A percentile compares a stretch with the other conserved stretches of the same genome.
Conservation (phyloP, 257 asterid genomes). For the Ilex asprella region DNA sequence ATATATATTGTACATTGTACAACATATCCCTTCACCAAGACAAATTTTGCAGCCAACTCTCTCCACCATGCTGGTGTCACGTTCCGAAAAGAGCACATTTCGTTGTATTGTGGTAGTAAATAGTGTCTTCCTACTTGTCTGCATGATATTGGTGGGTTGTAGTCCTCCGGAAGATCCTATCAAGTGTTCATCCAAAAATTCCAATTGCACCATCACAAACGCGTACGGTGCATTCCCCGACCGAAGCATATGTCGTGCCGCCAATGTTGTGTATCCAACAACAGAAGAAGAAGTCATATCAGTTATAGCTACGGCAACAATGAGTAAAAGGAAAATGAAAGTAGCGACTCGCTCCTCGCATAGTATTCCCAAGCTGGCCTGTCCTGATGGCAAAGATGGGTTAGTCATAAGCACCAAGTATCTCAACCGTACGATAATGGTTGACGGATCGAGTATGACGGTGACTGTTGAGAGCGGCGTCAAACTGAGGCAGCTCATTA, state of each 20-base stretch:
- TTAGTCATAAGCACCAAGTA: slow-evolving; percentile 23
- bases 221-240: slow-evolving; percentile 22
- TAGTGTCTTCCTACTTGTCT: no score
- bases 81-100: no score
- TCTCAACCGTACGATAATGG: not conserved
- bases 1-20: no score
- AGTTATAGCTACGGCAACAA: slow-evolving; percentile 22
- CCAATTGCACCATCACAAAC: slow-evolving; percentile 25
- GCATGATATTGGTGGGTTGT: not conserved
- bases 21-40: no score
- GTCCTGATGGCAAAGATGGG: slow-evolving; percentile 23
- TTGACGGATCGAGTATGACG: slow-evolving; percentile 12
- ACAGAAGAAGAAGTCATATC: slow-evolving; percentile 24
- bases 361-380: slow-evolving; percentile 23
- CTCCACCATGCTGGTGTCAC: no score
- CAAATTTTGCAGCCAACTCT: no score
- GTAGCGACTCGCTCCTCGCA: slow-evolving; percentile 24
- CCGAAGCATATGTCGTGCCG: slow-evolving; percentile 22
- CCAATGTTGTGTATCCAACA: slow-evolving; percentile 11
- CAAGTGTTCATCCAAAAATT: slow-evolving; percentile 15
- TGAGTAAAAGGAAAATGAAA: slow-evolving; percentile 20
- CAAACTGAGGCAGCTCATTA: slow-evolving; percentile 12
- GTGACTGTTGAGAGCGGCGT: slow-evolving; percentile 23
- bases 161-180: slow-evolving; percentile 28
- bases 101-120: no score